Conservation (phyloP, 345 rosid genomes). For the Gossypium anomalum region DNA sequence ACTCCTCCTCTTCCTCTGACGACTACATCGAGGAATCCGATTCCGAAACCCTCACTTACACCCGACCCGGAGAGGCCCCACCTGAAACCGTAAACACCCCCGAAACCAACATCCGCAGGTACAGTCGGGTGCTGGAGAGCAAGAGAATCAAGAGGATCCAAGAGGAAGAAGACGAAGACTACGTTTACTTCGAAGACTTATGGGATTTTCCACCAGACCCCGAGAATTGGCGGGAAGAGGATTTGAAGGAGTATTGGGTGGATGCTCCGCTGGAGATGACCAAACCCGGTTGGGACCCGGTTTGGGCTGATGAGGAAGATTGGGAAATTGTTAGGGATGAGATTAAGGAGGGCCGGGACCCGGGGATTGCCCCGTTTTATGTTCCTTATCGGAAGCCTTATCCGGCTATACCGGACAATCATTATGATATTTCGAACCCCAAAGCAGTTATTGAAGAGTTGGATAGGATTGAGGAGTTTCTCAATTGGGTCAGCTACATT, state of each 20-base stretch:
- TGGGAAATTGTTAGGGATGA: slow-evolving; percentile 58
- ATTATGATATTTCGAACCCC: slow-evolving; percentile 52
- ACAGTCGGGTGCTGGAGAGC: slow-evolving; percentile 38
- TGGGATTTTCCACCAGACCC: slow-evolving; percentile 70
- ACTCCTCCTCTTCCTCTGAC: slow-evolving; percentile 35
- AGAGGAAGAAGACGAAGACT: slow-evolving; percentile 45
- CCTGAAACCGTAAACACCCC: slow-evolving; percentile 37
- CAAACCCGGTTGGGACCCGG: slow-evolving; percentile 95
- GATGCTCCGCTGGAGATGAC: slow-evolving; percentile 54
- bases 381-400: slow-evolving; percentile 78
- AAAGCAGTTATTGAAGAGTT: slow-evolving; percentile 77
- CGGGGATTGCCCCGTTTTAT: slow-evolving; percentile 77
- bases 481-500: slow-evolving; percentile 91
- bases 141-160: slow-evolving; percentile 29
- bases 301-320: slow-evolving; percentile 70
- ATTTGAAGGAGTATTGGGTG: slow-evolving; percentile 78
- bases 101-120: slow-evolving; percentile 49
- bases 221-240: slow-evolving; percentile 81
- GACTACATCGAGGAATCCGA: slow-evolving; percentile 20
- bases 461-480: slow-evolving; percentile 91
- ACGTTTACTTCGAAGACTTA: slow-evolving; percentile 35
- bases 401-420: slow-evolving; percentile 66
- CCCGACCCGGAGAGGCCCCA: slow-evolving; percentile 35
- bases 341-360: slow-evolving; percentile 51
- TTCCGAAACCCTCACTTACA: slow-evolving; percentile 24